These are phyloP conservation scores for Vitellaria paradoxa DNA, from an alignment of 179 eudicot species.

Conservation along the genomic window DNA sequence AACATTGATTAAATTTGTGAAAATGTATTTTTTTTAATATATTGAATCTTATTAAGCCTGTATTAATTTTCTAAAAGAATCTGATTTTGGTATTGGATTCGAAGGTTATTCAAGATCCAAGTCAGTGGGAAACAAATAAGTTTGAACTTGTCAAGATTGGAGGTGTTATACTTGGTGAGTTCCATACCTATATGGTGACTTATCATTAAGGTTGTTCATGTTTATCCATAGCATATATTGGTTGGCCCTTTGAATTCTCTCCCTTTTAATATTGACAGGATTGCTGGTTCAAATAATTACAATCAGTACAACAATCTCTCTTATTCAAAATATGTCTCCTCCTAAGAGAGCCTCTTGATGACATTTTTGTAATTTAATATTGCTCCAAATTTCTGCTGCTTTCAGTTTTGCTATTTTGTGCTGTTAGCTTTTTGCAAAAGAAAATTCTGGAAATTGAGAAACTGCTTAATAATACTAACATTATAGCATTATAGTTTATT, in stretches of 20 bases:
- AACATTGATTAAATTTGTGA: too few relatives aligned
- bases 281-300: constrained; percentile 39
- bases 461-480: background rate
- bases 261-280: constrained; percentile 43
- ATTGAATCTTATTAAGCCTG: background rate
- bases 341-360: constrained; percentile 65
- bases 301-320: constrained; percentile 42
- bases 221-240: background rate
- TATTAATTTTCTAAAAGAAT: background rate
- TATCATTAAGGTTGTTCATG: background rate
- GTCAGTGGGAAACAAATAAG: constrained; percentile 24
- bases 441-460: background rate
- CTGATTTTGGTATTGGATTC: background rate
- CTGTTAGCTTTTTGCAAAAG: background rate
- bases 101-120: constrained; percentile 26
- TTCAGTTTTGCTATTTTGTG: background rate
- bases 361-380: background rate
- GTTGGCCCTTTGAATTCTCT: background rate
- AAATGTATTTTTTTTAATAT: too few relatives aligned
- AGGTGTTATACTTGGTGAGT: constrained; percentile 28
- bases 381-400: background rate
- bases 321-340: constrained; percentile 68
- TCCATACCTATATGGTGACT: constrained; percentile 3
- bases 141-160: constrained; percentile 22
- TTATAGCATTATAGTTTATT: background rate